Base-by-base conservation (phyloP, 1,139 yeast species). In the Fermentozyma sake region DNA sequence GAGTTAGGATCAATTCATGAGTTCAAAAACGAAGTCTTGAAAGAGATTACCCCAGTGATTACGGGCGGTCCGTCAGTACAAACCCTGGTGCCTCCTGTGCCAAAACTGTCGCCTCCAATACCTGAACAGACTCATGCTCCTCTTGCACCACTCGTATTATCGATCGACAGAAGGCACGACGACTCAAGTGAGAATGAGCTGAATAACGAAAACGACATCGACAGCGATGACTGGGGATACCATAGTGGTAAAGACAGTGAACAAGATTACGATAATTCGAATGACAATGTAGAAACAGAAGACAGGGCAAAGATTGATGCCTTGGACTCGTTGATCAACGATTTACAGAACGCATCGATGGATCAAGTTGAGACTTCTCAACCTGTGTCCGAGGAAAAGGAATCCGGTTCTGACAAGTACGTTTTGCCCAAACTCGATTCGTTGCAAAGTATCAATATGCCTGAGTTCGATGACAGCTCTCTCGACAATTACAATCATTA, bases 291-390 rank as follows among this genome's bases (percentile, higher is more conserved):
- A 5, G 26, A 7, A 17, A 15, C 18, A 8, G 14, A 9, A 10
- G 13, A 20, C 6, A 14, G 12, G 8, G 7, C 11, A 10, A 10
- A 20, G 9, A 13, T 11, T 10, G 60, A 52, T 25, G 57, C 59
- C 2, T 42, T 61, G 24, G 70, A 64, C 30, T 52, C 64, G 4
- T 44, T 63, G 19, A 61, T 65, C 8, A 48, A 54, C 32, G 69
- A 64, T 32, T 44, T 64, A 19, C 57, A 52, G 30, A 43, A 44
- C 25, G 48, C 54, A 8, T 50, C 61, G 1, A 26, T 34, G 13
- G 39, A 34, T 7, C 23, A 36, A 2, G 32, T 34, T n/a, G 30
- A 28, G 12, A 24, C 29, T 4, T 28, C 38, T 1, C 30, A 9
- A 13, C 26, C 19, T 13, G 23, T 22, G 10, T 32, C 30, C 9